phyloP scores from a whole-genome alignment of 805 yeast species.

The Starmera caribaea region DNA sequence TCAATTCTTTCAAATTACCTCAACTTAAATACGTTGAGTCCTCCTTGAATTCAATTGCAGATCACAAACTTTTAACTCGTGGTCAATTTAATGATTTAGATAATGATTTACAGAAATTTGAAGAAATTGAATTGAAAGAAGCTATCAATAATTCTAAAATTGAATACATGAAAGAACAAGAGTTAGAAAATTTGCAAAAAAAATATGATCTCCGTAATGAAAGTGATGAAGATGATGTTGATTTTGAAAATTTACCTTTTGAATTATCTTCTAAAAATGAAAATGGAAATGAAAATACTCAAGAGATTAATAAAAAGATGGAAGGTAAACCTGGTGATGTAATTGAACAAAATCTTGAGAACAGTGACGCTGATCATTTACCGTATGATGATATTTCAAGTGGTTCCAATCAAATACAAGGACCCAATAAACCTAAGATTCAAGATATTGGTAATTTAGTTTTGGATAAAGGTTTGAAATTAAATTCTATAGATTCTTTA shows the following conservation, averaged over 20 bases:
- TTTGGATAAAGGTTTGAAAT: neutral
- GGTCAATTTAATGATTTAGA: no score
- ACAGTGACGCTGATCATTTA: no score
- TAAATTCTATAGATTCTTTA: neutral
- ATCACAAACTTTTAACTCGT: no score
- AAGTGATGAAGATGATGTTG: slow-evolving; percentile 18
- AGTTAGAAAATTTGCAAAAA: slow-evolving; percentile 14
- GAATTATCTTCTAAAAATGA: neutral
- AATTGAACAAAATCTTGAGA: no score
- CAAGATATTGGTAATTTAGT: neutral
- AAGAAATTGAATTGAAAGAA: slow-evolving; percentile 28
- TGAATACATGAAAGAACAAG: slow-evolving; percentile 35
- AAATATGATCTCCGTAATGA: slow-evolving; percentile 18
- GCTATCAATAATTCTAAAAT: slow-evolving; percentile 37
- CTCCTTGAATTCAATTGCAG: no score
- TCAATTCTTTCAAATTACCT: slow-evolving; percentile 31
- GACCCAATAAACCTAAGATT: neutral
- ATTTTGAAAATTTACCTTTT: slow-evolving; percentile 21
- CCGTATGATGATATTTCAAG: no score
- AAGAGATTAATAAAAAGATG: no score
- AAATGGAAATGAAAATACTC: no score
- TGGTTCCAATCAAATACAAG: no score
- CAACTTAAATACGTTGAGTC: slow-evolving; percentile 9
- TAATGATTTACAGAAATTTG: slow-evolving; percentile 13
- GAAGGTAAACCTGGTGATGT: no score